Conservation (phyloP, 176 grass and related monocot species). For the Phoenix dactylifera region DNA sequence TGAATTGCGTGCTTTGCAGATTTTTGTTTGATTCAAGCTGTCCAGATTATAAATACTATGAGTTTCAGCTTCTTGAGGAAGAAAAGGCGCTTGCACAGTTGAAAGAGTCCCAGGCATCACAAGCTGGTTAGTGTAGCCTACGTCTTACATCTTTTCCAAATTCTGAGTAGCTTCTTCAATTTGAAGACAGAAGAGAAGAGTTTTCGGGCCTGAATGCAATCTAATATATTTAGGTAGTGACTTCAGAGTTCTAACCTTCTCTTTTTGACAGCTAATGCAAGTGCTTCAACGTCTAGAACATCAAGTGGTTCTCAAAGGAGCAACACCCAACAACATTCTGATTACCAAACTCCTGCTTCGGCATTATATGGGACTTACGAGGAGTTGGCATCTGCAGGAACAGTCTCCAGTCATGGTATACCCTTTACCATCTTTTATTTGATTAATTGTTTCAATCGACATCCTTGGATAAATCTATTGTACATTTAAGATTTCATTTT, state of each 20-base stretch:
- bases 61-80: slow-evolving; percentile 66
- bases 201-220: too few relatives aligned
- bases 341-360: slow-evolving; percentile 75
- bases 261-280: slow-evolving; percentile 3
- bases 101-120: slow-evolving; percentile 43
- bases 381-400: slow-evolving; percentile 41
- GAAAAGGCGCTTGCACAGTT: slow-evolving; percentile 53
- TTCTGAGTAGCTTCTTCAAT: too few relatives aligned
- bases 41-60: slow-evolving; percentile 88
- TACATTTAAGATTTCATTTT: too few relatives aligned
- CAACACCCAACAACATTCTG: slow-evolving; percentile 39
- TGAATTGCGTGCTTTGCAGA: slow-evolving; percentile 32
- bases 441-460: neutral
- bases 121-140: slow-evolving; percentile 34
- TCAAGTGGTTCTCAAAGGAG: slow-evolving; percentile 31
- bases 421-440: slow-evolving; percentile 5
- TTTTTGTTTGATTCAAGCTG: slow-evolving; percentile 93
- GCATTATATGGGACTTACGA: slow-evolving; percentile 70
- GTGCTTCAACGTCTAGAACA: slow-evolving; percentile 38
- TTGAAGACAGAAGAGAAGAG: too few relatives aligned
- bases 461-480: too few relatives aligned
- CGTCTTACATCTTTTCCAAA: neutral
- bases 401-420: slow-evolving; percentile 40
- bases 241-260: too few relatives aligned
- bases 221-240: too few relatives aligned